phyloP scores from a whole-genome alignment of 345 rosid species.

The Linum usitatissimum region DNA sequence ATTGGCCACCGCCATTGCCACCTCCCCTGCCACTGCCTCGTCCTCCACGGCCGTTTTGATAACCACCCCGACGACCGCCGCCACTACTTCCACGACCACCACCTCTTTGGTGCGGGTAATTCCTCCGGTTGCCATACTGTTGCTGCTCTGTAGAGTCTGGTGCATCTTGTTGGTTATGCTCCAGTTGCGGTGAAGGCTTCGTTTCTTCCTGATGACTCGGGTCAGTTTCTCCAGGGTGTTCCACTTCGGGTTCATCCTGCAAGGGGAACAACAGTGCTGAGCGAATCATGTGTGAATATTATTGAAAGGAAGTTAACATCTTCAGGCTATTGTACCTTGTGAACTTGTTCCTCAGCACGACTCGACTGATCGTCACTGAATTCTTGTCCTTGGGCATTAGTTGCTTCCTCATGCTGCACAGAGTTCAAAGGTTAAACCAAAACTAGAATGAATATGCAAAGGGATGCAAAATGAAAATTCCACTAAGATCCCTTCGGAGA shows the following conservation, averaged over 20 bases:
- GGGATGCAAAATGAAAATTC: background rate
- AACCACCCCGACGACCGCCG: constrained; percentile 61
- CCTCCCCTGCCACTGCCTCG: constrained; percentile 57
- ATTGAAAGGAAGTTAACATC: background rate
- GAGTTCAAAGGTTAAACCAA: background rate
- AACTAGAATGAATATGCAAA: background rate
- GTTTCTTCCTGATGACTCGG: constrained; percentile 34
- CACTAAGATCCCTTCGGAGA: background rate
- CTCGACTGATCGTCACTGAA: background rate
- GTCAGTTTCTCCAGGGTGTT: constrained; percentile 31
- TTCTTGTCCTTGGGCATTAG: background rate
- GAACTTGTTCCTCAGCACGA: background rate
- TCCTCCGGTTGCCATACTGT: constrained; percentile 47
- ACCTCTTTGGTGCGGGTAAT: constrained; percentile 58
- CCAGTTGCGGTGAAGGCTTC: constrained; percentile 27
- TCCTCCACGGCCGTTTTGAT: constrained; percentile 67
- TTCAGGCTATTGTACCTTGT: background rate
- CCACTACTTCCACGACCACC: constrained; percentile 23
- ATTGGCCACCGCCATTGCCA: constrained; percentile 50
- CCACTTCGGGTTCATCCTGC: constrained; percentile 43
- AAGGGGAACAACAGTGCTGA: constrained; percentile 1
- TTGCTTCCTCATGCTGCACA: background rate
- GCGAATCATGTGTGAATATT: background rate
- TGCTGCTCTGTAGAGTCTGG: constrained; percentile 35
- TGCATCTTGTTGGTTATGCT: constrained; percentile 26